These are phyloP conservation scores for Tetrahymena thermophila DNA, from an alignment of 73 alveolate genomes.

Conservation along the genomic window DNA sequence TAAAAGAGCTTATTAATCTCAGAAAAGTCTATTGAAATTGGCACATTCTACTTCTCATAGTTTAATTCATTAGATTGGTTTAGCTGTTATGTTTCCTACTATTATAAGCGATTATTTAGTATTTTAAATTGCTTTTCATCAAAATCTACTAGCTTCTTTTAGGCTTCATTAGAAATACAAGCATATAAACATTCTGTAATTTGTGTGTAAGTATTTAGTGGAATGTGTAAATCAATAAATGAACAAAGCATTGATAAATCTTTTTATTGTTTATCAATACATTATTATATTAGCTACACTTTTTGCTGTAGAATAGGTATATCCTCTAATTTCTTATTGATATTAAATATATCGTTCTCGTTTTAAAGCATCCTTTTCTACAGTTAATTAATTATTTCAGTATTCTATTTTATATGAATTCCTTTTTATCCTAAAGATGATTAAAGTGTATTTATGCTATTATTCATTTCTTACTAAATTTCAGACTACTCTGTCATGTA, in stretches of 20 bases:
- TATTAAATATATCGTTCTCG: not conserved
- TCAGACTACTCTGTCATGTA: not conserved
- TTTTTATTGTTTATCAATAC: not conserved
- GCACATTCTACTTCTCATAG: not conserved
- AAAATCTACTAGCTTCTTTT: not conserved
- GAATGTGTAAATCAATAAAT: not conserved
- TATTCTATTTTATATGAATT: not conserved
- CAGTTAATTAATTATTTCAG: not conserved
- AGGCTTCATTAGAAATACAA: not conserved
- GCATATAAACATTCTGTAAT: not conserved
- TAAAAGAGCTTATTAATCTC: not conserved
- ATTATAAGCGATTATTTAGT: not conserved
- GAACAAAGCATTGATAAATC: not conserved
- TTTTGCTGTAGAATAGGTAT: not conserved
- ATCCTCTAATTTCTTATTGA: not conserved
- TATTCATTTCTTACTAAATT: not conserved
- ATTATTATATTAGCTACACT: not conserved
- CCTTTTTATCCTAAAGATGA: not conserved
- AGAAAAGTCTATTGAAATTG: not conserved
- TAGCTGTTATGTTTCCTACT: not conserved
- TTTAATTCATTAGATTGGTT: not conserved
- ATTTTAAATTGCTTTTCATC: not conserved
- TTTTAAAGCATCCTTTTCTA: not conserved
- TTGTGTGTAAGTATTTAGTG: not conserved
- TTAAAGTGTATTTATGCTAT: not conserved